Evolutionary conservation across 2,329 filamentous ascomycete species (phyloP).

Genomic region (Sarocladium strictum): DNA sequence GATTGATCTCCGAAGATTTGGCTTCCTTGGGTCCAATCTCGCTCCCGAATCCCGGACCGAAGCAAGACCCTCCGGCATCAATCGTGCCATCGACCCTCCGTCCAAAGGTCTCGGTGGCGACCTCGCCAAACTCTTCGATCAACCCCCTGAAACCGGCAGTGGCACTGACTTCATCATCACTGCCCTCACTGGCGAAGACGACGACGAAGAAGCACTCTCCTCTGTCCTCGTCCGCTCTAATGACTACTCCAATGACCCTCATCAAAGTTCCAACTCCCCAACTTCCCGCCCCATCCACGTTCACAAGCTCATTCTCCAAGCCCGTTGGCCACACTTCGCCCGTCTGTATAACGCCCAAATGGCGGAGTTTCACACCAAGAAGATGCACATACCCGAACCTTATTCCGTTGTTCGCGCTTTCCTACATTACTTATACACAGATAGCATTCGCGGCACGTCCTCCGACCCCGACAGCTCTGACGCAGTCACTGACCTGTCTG

Average conservation of each 20-base stretch:
- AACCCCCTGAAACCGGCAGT: conserved; percentile 75
- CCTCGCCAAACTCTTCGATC: conserved; percentile 80
- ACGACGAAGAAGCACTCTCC: conserved; percentile 58
- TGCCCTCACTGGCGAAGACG: conserved; percentile 71
- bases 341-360: conserved; percentile 90
- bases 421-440: conserved; percentile 93
- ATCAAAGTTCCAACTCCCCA: conserved; percentile 51
- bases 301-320: conserved; percentile 88
- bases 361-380: conserved; percentile 94
- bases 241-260: conserved; percentile 36
- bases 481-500: conserved; percentile 71
- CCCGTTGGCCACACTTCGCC: conserved; percentile 94
- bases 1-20: conserved; percentile 86
- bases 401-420: conserved; percentile 93
- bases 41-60: conserved; percentile 47
- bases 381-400: conserved; percentile 96
- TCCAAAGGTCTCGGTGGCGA: conserved; percentile 74
- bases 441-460: conserved; percentile 63
- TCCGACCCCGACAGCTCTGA: conserved; percentile 47
- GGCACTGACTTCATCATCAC: conserved; percentile 90
- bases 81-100: conserved; percentile 44
- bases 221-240: conserved; percentile 42
- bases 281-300: conserved; percentile 87
- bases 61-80: conserved; percentile 41
- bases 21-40: conserved; percentile 76